Conservation (phyloP, 768 basidiomycete genomes). For the Hygrophorus pudorinus region DNA sequence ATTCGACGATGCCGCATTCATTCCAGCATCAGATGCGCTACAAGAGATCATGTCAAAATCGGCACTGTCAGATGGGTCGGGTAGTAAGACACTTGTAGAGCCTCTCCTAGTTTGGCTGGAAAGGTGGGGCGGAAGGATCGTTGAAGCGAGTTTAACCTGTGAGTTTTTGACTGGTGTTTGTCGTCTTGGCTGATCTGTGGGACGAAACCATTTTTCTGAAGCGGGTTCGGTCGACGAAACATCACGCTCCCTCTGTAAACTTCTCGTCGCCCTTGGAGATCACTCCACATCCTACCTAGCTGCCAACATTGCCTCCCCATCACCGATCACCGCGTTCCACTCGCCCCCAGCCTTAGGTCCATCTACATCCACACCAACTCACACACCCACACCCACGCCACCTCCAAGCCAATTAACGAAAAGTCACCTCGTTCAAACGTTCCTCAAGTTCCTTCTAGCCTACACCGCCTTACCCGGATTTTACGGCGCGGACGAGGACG, state of each 20-base stretch:
- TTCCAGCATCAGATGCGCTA: slow-evolving; percentile 58
- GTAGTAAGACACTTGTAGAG: slow-evolving; percentile 66
- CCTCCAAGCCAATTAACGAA: slow-evolving; percentile 17
- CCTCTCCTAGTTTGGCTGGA: slow-evolving; percentile 79
- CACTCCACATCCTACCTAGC: slow-evolving; percentile 79
- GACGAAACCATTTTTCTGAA: slow-evolving; percentile 12
- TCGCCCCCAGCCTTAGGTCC: slow-evolving; percentile 13
- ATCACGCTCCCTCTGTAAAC: slow-evolving; percentile 68
- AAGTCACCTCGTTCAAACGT: slow-evolving; percentile 53
- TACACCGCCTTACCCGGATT: slow-evolving; percentile 67
- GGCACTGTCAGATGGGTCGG: slow-evolving; percentile 59
- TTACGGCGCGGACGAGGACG: slow-evolving; percentile 78
- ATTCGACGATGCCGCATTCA: slow-evolving; percentile 45
- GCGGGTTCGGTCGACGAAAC: slow-evolving; percentile 41
- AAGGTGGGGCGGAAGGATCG: slow-evolving; percentile 4
- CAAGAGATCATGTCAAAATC: slow-evolving; percentile 75
- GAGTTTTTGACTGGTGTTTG: neutral
- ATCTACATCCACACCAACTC: slow-evolving; percentile 9
- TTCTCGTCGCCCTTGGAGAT: slow-evolving; percentile 75
- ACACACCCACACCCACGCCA: neutral
- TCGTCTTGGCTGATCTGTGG: neutral
- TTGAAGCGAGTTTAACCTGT: slow-evolving; percentile 20
- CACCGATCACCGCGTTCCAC: slow-evolving; percentile 16
- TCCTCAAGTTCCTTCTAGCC: slow-evolving; percentile 59
- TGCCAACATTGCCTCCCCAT: slow-evolving; percentile 45